phyloP scores from a whole-genome alignment of 2,329 filamentous ascomycete species.

The Colletotrichum simmondsii region DNA sequence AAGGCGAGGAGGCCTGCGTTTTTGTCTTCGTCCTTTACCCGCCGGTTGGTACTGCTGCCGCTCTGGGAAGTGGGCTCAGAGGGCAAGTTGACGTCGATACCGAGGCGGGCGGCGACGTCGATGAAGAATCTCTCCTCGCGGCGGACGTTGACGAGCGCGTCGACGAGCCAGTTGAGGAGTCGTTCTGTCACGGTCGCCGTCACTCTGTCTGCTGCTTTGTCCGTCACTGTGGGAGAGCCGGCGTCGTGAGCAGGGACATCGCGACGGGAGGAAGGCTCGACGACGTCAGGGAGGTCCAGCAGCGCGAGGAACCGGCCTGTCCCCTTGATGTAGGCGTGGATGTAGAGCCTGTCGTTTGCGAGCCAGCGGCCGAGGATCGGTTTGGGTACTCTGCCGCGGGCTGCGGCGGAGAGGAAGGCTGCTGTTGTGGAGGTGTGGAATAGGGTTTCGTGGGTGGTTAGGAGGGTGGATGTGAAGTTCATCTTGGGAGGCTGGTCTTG shows the following conservation, averaged over 20 bases:
- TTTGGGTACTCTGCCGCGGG: constrained; percentile 69
- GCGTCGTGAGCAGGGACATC: too few relatives aligned
- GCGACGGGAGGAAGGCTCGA: not conserved
- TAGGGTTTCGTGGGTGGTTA: constrained; percentile 55
- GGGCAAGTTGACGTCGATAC: constrained; percentile 59
- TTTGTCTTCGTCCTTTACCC: constrained; percentile 42
- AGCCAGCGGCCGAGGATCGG: constrained; percentile 72
- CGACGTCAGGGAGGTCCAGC: constrained; percentile 62
- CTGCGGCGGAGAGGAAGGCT: constrained; percentile 73
- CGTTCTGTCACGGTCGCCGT: constrained; percentile 38
- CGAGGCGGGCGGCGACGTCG: constrained; percentile 69
- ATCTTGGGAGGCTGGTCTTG: not conserved
- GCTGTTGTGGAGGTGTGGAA: constrained; percentile 71
- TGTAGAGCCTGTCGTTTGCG: constrained; percentile 77
- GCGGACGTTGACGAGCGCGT: constrained; percentile 73
- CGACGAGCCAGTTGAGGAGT: constrained; percentile 71
- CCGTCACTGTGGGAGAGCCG: not conserved
- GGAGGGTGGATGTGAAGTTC: constrained; percentile 65
- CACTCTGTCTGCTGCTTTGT: too few relatives aligned
- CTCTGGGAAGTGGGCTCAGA: not conserved
- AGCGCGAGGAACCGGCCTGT: constrained; percentile 73
- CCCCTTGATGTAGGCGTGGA: constrained; percentile 76
- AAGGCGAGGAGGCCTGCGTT: constrained; percentile 52
- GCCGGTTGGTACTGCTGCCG: constrained; percentile 27
- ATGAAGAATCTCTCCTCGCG: constrained; percentile 77